phyloP scores from a whole-genome alignment of 176 grass and related monocot species.

The Thinopyrum elongatum region DNA sequence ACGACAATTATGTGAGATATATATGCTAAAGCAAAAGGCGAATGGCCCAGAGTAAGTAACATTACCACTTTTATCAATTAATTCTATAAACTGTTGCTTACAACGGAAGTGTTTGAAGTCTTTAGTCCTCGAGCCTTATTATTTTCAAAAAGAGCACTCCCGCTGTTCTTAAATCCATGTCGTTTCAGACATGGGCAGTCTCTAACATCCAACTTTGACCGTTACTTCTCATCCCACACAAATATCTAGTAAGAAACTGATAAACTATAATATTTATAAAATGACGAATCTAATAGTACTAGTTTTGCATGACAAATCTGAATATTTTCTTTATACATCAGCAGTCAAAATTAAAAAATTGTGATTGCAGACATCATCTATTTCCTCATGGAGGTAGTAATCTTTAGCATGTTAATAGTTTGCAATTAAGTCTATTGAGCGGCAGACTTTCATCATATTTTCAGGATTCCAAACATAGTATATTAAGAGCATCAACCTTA shows the following conservation, averaged over 20 bases:
- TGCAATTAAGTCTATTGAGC: neutral
- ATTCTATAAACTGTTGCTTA: neutral
- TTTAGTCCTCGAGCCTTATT: neutral
- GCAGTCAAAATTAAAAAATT: too few relatives aligned
- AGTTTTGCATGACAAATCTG: neutral
- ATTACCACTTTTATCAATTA: neutral
- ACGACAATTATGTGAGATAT: slow-evolving; percentile 85
- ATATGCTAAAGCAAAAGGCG: slow-evolving; percentile 77
- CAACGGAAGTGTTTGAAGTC: neutral
- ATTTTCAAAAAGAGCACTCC: neutral
- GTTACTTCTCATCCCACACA: neutral
- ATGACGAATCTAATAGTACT: neutral
- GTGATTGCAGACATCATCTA: too few relatives aligned
- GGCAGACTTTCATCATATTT: neutral
- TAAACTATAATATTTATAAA: neutral
- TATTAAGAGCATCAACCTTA: neutral
- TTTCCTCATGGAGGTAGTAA: neutral
- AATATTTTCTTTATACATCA: neutral
- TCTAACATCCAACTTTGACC: neutral
- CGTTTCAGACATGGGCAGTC: neutral
- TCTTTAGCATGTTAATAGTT: neutral
- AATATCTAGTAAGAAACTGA: neutral
- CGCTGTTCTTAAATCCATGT: neutral
- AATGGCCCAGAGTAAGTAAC: slow-evolving; percentile 56
- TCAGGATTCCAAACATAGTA: neutral